Conservation (phyloP, 495 filamentous ascomycete genomes). For the Filosporella fistucella region DNA sequence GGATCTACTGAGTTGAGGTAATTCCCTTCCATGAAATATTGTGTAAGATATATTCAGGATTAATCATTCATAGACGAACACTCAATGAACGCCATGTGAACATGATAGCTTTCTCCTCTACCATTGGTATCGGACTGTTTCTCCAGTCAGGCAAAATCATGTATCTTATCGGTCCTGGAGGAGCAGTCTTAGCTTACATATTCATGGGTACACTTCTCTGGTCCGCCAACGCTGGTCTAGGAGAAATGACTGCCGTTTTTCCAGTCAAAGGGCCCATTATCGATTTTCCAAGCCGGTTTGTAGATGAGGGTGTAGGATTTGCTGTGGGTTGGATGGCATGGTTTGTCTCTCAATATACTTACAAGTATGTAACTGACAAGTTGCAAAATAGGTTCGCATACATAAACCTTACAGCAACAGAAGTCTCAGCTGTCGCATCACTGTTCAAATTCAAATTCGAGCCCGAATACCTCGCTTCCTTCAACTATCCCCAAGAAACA, state of each 20-base stretch:
- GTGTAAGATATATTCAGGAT: background rate
- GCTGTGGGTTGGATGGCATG: conserved; percentile 47
- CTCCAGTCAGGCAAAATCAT: conserved; percentile 27
- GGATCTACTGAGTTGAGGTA: conserved; percentile 3
- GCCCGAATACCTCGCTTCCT: conserved; percentile 24
- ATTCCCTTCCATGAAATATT: background rate
- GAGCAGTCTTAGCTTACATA: conserved; percentile 28
- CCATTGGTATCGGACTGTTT: conserved; percentile 23
- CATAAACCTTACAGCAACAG: conserved; percentile 27
- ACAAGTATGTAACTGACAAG: background rate
- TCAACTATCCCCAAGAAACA: conserved; percentile 6
- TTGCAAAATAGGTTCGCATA: conserved; percentile 34
- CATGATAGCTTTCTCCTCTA: conserved; percentile 9
- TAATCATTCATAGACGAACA: background rate
- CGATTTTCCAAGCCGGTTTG: conserved; percentile 40
- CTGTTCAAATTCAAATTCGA: conserved; percentile 37
- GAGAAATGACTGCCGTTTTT: conserved; percentile 46
- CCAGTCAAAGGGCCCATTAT: conserved; percentile 41
- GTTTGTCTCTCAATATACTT: conserved; percentile 21
- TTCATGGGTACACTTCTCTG: conserved; percentile 40
- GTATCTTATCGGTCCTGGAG: conserved; percentile 27
- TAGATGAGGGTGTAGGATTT: conserved; percentile 40
- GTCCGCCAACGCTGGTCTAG: conserved; percentile 39
- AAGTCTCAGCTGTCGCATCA: conserved; percentile 34
- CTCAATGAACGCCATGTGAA: conserved; percentile 7